Evolutionary conservation across 163 green algal genomes (phyloP).

Genomic region (Scenedesmus sp.): DNA sequence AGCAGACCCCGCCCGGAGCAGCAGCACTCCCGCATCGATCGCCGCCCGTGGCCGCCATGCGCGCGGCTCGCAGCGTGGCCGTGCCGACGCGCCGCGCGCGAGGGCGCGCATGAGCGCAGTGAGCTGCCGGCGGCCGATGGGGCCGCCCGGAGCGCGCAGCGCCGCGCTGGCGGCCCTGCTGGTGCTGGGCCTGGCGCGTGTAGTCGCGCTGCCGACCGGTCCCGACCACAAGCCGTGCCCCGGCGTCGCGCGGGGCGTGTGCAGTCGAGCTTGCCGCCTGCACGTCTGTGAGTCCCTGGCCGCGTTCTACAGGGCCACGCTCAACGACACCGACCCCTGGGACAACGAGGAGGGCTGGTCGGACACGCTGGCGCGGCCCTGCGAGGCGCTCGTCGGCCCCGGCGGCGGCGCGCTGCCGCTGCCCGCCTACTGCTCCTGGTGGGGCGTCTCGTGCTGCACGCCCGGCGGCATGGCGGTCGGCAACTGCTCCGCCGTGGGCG

Average conservation of each 20-base stretch:
- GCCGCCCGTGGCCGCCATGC: too few relatives aligned
- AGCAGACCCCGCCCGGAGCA: too few relatives aligned
- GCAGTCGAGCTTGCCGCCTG: conserved; percentile 3
- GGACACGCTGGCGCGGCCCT: neutral
- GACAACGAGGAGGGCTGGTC: conserved; percentile 22
- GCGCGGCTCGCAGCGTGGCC: too few relatives aligned
- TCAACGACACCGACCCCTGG: conserved; percentile 29
- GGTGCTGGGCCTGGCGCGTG: conserved; percentile 2
- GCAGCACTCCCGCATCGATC: too few relatives aligned
- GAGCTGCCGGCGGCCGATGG: too few relatives aligned
- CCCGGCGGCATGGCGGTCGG: neutral
- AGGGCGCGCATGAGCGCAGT: too few relatives aligned
- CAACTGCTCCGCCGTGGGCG: conserved; percentile 21
- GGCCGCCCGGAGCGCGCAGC: too few relatives aligned
- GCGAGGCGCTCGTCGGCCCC: neutral
- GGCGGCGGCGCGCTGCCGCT: neutral
- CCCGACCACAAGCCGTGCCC: neutral
- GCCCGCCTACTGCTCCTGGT: conserved; percentile 40
- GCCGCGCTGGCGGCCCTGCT: too few relatives aligned
- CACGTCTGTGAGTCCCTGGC: conserved; percentile 18
- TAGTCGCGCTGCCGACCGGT: neutral
- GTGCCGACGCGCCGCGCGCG: too few relatives aligned
- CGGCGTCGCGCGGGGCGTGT: neutral
- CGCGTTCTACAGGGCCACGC: conserved; percentile 6
- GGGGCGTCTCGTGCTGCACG: conserved; percentile 35